Evolutionary conservation across 164 flowering plant species (phyloP), one percentile per base, ranked within the genome.

Genomic region (Annona squamosa): DNA sequence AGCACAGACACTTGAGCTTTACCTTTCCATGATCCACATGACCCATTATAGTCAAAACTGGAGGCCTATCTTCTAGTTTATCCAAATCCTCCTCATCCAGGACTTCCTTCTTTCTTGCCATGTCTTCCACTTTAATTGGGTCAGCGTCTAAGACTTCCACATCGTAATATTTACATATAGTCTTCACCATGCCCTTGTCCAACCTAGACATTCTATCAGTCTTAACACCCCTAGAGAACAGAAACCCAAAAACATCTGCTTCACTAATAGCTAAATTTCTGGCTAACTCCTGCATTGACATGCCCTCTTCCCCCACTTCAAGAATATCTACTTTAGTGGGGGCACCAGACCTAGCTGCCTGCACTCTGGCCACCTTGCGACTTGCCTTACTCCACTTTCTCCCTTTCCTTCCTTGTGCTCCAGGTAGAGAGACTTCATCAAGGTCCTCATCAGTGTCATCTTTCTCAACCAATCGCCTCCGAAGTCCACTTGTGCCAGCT

Each of bases 11-110:
- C 48, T 48, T 45, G 59, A 41, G 16, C 68, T 77, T 77, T 77
- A 91, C 98, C 88, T 94, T 94, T 70, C 97, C 98, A 81, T 94
- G 98, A 82, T 94, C 98, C 52, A 94, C 98, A 78, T 94, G 98
- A 17, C 98, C 98, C 98, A 94, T 94, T 75, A 94, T 94, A 41
- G 98, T 94, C 48, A 94, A 76, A 48, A 94, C 92, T 12, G 98
- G 98, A 77, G 98, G 97, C 80, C 98, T 82, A 16, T 81, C 80
- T 85, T 91, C 88, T 68, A 94, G 87, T 69, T 87, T 91, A 79
- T 88, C 97, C 75, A 91, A 80, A 78, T 94, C 98, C 3, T 90
- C 97, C 77, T 92, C 95, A 71, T 92, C 98, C 61, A 94, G 43
- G 45, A 90, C 77, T 83, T 88, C 92, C 81, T 87, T 91, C 85